phyloP scores from a whole-genome alignment of 495 filamentous ascomycete species.

The Daldinia bambusicola region DNA sequence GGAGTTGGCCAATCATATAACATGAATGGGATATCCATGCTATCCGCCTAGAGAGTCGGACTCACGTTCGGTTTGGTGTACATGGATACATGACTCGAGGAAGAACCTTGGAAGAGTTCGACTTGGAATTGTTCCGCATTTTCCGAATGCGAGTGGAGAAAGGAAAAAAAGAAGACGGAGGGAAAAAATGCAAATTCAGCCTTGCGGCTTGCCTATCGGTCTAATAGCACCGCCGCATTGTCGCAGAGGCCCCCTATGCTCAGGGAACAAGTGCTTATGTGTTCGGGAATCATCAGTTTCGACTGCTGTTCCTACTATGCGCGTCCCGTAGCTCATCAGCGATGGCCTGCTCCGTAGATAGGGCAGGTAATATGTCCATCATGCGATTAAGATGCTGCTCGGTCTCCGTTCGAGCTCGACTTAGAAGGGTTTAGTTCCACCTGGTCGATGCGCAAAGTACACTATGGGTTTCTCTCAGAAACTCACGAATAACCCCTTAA shows the following conservation, averaged over 20 bases:
- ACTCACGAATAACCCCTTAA: background rate
- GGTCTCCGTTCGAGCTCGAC: constrained; percentile 23
- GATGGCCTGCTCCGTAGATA: background rate
- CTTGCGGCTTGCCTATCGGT: background rate
- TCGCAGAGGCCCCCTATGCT: constrained; percentile 23
- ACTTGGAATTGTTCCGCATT: background rate
- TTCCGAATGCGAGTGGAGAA: background rate
- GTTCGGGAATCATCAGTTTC: constrained; percentile 22
- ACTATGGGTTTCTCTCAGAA: background rate
- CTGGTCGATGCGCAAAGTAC: background rate
- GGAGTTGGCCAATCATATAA: background rate
- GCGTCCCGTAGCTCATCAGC: background rate
- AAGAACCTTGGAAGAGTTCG: background rate
- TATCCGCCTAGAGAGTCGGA: background rate
- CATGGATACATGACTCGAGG: background rate
- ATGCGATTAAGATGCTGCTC: constrained; percentile 34
- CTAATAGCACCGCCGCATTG: constrained; percentile 23
- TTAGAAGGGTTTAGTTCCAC: constrained; percentile 26
- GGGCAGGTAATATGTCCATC: constrained; percentile 16
- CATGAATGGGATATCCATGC: constrained; percentile 3
- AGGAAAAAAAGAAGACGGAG: background rate
- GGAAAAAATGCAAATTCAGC: constrained; percentile 1
- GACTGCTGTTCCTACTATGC: constrained; percentile 21
- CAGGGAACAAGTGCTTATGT: constrained; percentile 26
- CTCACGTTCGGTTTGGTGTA: background rate